These are phyloP conservation scores for Hygrophila difformis DNA, from an alignment of 257 asterid genomes.

Conservation along the genomic window DNA sequence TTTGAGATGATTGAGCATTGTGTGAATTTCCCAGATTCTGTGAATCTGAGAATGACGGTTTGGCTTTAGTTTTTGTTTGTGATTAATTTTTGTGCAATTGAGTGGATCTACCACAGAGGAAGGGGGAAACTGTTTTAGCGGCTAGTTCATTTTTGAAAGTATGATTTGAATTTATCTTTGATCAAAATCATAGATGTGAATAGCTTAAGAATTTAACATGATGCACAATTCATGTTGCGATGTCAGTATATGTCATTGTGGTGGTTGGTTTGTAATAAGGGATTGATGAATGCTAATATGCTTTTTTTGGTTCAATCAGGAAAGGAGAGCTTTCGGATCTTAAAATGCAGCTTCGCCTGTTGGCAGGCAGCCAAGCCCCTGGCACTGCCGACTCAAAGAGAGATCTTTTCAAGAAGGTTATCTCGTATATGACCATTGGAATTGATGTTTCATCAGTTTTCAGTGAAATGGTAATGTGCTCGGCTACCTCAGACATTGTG, in stretches of 20 bases:
- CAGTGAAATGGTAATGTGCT: slow-evolving; percentile 99
- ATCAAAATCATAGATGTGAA: too few relatives aligned
- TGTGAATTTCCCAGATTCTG: neutral
- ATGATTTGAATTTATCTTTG: too few relatives aligned
- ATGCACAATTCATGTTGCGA: too few relatives aligned
- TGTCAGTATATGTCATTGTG: neutral
- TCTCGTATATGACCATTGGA: slow-evolving; percentile 95
- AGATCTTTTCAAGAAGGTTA: slow-evolving; percentile 91
- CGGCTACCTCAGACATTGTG: slow-evolving; percentile 93
- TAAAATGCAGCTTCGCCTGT: slow-evolving; percentile 86
- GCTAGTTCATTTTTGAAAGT: neutral
- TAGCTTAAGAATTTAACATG: too few relatives aligned
- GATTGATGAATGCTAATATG: neutral
- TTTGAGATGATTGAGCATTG: slow-evolving; percentile 8
- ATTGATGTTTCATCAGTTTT: slow-evolving; percentile 91
- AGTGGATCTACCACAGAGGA: slow-evolving; percentile 3
- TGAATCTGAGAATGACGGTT: slow-evolving; percentile 5
- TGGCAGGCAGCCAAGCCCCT: slow-evolving; percentile 94
- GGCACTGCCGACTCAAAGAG: slow-evolving; percentile 91
- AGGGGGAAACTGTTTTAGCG: neutral
- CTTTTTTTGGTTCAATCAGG: slow-evolving; percentile 40
- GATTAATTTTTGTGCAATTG: slow-evolving; percentile 4
- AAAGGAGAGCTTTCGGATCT: slow-evolving; percentile 96
- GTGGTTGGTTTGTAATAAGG: neutral
- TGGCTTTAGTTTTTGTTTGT: slow-evolving; percentile 2